Evolutionary conservation across 352 stramenopile genomes (phyloP), one percentile per base, ranked within the genome.

Genomic region (Ophiocytium majus): DNA sequence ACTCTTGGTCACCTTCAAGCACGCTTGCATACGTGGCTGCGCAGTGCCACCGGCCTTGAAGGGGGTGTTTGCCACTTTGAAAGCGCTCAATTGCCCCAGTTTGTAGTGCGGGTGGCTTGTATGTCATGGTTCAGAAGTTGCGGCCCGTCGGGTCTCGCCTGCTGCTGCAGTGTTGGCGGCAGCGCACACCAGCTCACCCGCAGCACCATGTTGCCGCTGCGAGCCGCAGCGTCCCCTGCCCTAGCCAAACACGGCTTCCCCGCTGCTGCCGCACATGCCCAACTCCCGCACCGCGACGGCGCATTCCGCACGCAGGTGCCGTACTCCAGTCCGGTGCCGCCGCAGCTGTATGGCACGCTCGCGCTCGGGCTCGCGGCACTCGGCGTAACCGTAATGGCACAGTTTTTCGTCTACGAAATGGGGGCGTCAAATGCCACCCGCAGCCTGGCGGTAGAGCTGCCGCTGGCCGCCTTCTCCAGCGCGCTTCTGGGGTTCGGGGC

Each of bases 381-480:
- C 37, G 85, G 85, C 35, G 32, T 88, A 37, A 50, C 43, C 32
- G 66, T 88, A n/a, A 84, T 88, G 78, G 82, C 85, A 23, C 33
- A 76, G 28, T 88, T 79, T 63, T 88, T 86, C 79, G 49, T 81
- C 14, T 84, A 88, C 37, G 71, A 88, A 75, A 88, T 88, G 85
- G 85, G 82, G 34, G 50, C 76, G 19, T 37, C 85, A 19, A 83
- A 80, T 33, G 76, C 49, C 28, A 80, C 80, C 28, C 64, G 85
- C 79, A 87, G 81, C 64, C 43, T 87, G 33, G 34, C 76, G 9
- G 80, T 80, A 49, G 85, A 88, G 74, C 34, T 88, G 37, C 81
- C 85, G n/a, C 50, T 88, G 71, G 85, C 78, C 32, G 31, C 87
- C 23, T 82, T 76, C 49, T 88, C 85, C n/a, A 86, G 81, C 64